phyloP scores from a whole-genome alignment of 495 filamentous ascomycete species.

The Penicillium silybi region DNA sequence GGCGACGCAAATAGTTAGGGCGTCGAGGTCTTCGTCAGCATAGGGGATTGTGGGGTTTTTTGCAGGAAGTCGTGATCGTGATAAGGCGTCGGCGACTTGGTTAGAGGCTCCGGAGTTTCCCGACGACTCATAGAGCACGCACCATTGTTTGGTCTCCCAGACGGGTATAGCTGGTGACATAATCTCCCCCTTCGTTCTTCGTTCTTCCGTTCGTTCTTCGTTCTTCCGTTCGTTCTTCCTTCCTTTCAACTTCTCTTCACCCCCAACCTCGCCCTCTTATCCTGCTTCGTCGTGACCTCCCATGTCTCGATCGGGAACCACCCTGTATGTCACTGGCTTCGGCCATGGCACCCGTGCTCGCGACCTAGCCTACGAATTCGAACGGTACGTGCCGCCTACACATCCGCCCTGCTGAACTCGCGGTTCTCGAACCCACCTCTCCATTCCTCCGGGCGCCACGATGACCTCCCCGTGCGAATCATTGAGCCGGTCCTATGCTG shows the following conservation, averaged over 20 bases:
- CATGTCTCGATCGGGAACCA: slow-evolving; percentile 93
- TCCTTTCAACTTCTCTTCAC: background rate
- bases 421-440: slow-evolving; percentile 16
- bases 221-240: no score
- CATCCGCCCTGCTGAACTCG: slow-evolving; percentile 32
- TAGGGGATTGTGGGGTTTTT: no score
- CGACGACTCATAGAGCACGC: no score
- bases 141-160: no score
- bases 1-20: no score
- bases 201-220: no score
- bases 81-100: no score
- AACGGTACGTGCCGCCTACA: slow-evolving; percentile 83
- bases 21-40: no score
- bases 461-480: slow-evolving; percentile 7
- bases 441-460: slow-evolving; percentile 10
- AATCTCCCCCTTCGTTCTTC: background rate
- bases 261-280: background rate
- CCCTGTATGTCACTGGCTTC: slow-evolving; percentile 96
- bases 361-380: slow-evolving; percentile 99
- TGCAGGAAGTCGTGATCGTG: no score
- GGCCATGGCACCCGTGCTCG: slow-evolving; percentile 98
- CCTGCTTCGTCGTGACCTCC: background rate
- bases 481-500: background rate
- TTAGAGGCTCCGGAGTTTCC: no score
- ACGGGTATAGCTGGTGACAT: no score